Conservation (phyloP, 2,329 filamentous ascomycete genomes). For the Sporothrix dimorphospora region DNA sequence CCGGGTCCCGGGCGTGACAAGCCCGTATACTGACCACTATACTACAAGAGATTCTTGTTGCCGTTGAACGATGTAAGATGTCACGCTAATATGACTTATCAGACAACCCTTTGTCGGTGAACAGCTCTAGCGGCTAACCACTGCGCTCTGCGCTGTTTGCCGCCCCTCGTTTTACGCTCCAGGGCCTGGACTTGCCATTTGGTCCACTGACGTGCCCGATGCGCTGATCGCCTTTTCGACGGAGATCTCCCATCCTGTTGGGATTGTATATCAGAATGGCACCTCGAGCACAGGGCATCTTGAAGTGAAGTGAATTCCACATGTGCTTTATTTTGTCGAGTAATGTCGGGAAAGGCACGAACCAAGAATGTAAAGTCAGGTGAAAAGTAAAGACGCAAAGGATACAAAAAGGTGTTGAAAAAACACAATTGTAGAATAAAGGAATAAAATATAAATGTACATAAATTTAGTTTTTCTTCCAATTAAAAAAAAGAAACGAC, state of each 20-base stretch:
- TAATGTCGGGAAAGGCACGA: too few relatives aligned
- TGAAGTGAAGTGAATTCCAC: neutral
- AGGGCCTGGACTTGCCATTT: neutral
- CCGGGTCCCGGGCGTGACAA: slow-evolving; percentile 32
- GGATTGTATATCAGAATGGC: neutral
- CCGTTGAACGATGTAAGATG: neutral
- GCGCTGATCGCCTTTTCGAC: neutral
- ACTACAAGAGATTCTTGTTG: slow-evolving; percentile 28
- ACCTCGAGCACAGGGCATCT: neutral
- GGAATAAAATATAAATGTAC: too few relatives aligned
- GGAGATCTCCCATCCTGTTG: neutral
- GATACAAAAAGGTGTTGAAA: neutral
- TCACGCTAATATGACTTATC: neutral
- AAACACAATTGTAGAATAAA: too few relatives aligned
- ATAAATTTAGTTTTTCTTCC: neutral
- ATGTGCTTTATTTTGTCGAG: too few relatives aligned
- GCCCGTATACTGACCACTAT: slow-evolving; percentile 33
- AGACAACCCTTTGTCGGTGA: neutral
- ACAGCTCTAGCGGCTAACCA: neutral
- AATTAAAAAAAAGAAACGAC: neutral
- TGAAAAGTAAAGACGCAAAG: too few relatives aligned
- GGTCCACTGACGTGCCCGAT: neutral
- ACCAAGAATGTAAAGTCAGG: too few relatives aligned
- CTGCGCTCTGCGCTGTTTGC: neutral
- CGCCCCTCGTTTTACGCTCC: neutral